phyloP scores from a whole-genome alignment of 1,284 basidiomycete species.

The Trichosporon sp. region DNA sequence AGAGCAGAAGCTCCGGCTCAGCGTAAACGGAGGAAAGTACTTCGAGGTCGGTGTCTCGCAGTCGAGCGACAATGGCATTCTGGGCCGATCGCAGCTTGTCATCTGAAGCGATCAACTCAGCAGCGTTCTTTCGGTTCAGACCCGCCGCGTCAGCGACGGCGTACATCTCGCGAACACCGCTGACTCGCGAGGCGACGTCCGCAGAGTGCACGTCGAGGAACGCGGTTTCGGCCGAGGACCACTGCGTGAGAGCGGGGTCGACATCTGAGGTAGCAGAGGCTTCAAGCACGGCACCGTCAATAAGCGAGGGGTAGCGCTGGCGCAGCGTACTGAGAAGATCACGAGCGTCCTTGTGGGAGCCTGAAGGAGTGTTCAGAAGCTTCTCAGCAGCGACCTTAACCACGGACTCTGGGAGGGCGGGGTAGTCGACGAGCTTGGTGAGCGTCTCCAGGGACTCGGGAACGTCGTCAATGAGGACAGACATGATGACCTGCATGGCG shows the following conservation, averaged over 20 bases:
- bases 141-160: slow-evolving; percentile 16
- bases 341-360: slow-evolving; percentile 21
- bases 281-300: slow-evolving; percentile 31
- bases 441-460: slow-evolving; percentile 20
- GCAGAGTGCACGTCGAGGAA: slow-evolving; percentile 46
- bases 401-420: slow-evolving; percentile 24
- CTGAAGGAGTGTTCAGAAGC: slow-evolving; percentile 22
- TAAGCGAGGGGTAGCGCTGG: slow-evolving; percentile 39
- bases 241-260: slow-evolving; percentile 18
- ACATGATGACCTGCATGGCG: slow-evolving; percentile 27
- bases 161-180: slow-evolving; percentile 43
- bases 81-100: slow-evolving; percentile 31
- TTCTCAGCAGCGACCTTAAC: slow-evolving; percentile 25
- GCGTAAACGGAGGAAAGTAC: slow-evolving; percentile 66
- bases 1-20: slow-evolving; percentile 51
- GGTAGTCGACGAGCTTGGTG: slow-evolving; percentile 26
- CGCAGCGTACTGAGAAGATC: slow-evolving; percentile 32
- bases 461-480: slow-evolving; percentile 21
- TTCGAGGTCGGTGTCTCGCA: slow-evolving; percentile 58
- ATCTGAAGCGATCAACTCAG: slow-evolving; percentile 10
- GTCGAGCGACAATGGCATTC: slow-evolving; percentile 52
- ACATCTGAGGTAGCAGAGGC: slow-evolving; percentile 14
- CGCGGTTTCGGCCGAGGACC: slow-evolving; percentile 22
- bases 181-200: slow-evolving; percentile 43
- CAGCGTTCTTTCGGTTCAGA: slow-evolving; percentile 11